Evolutionary conservation across 1,284 basidiomycete genomes (phyloP), one percentile per base, ranked within the genome.

Genomic region (Leccinum fallax): DNA sequence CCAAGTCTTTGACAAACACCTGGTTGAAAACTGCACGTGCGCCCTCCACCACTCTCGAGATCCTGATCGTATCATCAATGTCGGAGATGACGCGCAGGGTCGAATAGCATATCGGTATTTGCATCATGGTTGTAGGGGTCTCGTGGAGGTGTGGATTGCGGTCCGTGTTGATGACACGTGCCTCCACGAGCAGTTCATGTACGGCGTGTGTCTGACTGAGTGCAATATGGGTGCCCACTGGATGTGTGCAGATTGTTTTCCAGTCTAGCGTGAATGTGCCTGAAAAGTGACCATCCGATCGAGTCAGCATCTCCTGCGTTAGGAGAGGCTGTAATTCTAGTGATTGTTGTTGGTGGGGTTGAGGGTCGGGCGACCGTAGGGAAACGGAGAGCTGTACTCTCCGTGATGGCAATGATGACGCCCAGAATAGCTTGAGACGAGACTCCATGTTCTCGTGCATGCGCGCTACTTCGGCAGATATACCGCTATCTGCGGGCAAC

Each of bases 1-100:
- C 79, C 40, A 94, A 76, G 61, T 90, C 88, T 71, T 86, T 88
- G 8, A 90, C 89, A 65, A 93, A 93, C 0, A 93, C 90, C 67
- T 90, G 91, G 53, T 84, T 80, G 73, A 95, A 95, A 3, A 92
- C 86, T 2, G 86, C 80, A 36, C 92, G 81, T 1, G 92, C 86
- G 0, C 94, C 94, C 13, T 80, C 78, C 3, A 89, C 70, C n/a
- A 96, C 83, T 58, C 88, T 86, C 0, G 91, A 88, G 55, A 85
- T 75, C 73, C 97, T 98, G 65, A 97, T 84, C 0, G 96, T 98
- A 74, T 98, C 96, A 74, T 98, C 96, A 52, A 98, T 90, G 71
- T 98, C 96, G 1, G 93, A 96, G 36, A 98, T 89, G 59, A 97
- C 83, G 8, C 93, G 86, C 13, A 94, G 73, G 1, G 82, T 81